Percentiles rank a stretch among this genome's conserved stretches.
Conservation (phyloP, 2,329 filamentous ascomycete species). For the Neopestalotiopsis rosae region DNA sequence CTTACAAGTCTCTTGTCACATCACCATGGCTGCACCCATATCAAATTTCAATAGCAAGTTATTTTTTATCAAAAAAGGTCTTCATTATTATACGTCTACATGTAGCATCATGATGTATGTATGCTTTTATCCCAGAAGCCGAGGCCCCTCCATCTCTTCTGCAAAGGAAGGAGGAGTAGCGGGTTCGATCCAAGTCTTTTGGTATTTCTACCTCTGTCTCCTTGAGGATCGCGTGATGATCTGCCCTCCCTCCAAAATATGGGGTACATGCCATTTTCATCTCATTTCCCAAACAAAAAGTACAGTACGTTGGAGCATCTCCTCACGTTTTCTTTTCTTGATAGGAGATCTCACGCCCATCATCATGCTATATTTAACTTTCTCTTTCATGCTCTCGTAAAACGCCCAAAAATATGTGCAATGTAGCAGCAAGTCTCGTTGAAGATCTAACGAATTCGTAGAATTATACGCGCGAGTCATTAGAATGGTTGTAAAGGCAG, state of each 20-base stretch:
- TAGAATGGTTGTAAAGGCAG: background rate
- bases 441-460: constrained; percentile 21
- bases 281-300: constrained; percentile 25
- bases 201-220: background rate
- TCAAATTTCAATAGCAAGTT: background rate
- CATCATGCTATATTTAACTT: constrained; percentile 27
- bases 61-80: constrained; percentile 20
- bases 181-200: background rate
- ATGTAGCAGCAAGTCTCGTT: constrained; percentile 23
- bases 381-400: constrained; percentile 31
- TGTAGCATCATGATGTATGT: constrained; percentile 14
- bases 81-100: constrained; percentile 47
- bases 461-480: constrained; percentile 14
- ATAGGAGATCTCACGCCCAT: constrained; percentile 24
- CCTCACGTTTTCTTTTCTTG: background rate
- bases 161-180: background rate
- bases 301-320: constrained; percentile 11
- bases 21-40: too few relatives aligned
- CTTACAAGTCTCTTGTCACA: too few relatives aligned
- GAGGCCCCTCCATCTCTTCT: background rate
- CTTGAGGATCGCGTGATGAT: constrained; percentile 11
- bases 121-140: constrained; percentile 6
- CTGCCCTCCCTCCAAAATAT: constrained; percentile 21
- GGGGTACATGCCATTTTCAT: constrained; percentile 12
- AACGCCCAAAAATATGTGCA: constrained; percentile 26